A percentile compares a stretch with the other conserved stretches of the same genome.
phyloP scores from a whole-genome alignment of 2,329 filamentous ascomycete genomes.

The Nemania sp. region DNA sequence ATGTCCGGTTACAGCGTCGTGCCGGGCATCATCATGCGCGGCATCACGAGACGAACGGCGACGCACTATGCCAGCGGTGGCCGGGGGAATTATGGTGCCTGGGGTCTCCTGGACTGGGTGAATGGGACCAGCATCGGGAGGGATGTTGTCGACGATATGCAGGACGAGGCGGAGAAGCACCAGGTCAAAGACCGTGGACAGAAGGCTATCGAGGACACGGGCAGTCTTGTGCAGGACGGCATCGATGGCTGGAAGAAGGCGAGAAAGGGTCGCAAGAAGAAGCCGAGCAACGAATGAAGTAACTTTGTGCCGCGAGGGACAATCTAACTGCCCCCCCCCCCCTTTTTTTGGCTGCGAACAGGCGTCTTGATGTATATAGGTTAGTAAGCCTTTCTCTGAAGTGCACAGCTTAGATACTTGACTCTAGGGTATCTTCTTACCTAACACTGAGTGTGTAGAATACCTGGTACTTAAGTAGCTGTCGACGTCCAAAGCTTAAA shows the following conservation, averaged over 20 bases:
- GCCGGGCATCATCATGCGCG: conserved; percentile 58
- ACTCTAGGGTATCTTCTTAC: too few species aligned
- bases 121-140: conserved; percentile 60
- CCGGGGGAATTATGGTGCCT: conserved; percentile 63
- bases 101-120: conserved; percentile 66
- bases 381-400: too few species aligned
- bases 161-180: conserved; percentile 60
- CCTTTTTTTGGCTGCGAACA: too few species aligned
- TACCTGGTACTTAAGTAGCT: too few species aligned
- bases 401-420: too few species aligned
- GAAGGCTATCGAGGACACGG: conserved; percentile 41
- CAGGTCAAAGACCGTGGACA: conserved; percentile 49
- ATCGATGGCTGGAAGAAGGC: conserved; percentile 41
- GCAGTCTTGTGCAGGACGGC: conserved; percentile 42
- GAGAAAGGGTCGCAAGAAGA: conserved; percentile 35
- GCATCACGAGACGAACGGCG: conserved; percentile 50
- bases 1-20: conserved; percentile 69
- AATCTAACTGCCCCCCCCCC: too few species aligned
- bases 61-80: conserved; percentile 62
- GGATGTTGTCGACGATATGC: conserved; percentile 58
- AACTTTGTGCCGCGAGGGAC: too few species aligned
- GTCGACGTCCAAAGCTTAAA: too few species aligned
- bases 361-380: too few species aligned
- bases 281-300: conserved; percentile 1
- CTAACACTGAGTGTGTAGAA: too few species aligned